phyloP scores from a whole-genome alignment of 2,329 filamentous ascomycete genomes.

The Diaporthe batatas region DNA sequence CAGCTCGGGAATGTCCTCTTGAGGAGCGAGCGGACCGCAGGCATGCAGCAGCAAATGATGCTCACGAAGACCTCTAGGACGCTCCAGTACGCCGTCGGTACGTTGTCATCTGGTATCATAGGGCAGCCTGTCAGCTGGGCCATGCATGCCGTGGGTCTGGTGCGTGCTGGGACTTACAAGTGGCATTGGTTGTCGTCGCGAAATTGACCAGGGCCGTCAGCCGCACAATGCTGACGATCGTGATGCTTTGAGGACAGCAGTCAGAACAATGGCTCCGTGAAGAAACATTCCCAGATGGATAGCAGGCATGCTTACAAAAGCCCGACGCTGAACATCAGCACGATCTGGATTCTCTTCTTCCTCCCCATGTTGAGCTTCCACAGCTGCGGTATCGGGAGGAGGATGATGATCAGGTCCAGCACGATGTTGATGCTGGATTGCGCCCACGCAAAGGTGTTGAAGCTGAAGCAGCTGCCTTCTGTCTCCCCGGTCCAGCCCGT shows the following conservation, averaged over 20 bases:
- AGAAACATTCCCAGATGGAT: no score
- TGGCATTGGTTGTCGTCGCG: conserved; percentile 21
- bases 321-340: conserved; percentile 26
- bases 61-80: conserved; percentile 4
- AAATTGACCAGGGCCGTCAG: conserved; percentile 10
- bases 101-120: conserved; percentile 6
- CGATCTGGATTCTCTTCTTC: conserved; percentile 25
- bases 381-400: conserved; percentile 12
- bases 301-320: conserved; percentile 8
- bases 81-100: conserved; percentile 28
- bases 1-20: conserved; percentile 21
- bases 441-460: conserved; percentile 6
- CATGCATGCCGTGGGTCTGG: background rate
- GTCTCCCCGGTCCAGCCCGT: conserved; percentile 12
- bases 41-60: conserved; percentile 27
- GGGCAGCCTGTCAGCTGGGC: background rate
- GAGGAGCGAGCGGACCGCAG: conserved; percentile 16
- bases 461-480: conserved; percentile 1
- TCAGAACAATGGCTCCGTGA: background rate
- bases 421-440: conserved; percentile 7
- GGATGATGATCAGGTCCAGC: conserved; percentile 22
- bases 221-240: conserved; percentile 14
- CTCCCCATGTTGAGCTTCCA: conserved; percentile 30
- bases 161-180: conserved; percentile 4
- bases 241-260: background rate